Evolutionary conservation across 768 basidiomycete genomes (phyloP).

Genomic region (Termitomyces sp.): DNA sequence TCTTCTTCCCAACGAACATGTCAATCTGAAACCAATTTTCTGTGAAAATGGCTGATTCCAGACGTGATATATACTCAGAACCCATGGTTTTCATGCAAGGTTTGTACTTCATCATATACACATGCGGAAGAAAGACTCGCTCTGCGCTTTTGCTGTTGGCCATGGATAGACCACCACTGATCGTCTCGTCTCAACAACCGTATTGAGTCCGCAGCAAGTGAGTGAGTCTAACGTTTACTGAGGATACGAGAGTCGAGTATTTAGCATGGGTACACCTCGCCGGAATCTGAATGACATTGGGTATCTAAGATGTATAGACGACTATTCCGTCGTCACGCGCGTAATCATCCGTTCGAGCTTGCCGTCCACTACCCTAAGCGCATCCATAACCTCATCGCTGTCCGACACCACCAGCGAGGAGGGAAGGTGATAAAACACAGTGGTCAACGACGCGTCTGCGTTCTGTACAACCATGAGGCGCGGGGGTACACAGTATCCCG

Average conservation of each 20-base stretch:
- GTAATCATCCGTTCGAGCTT: constrained; percentile 38
- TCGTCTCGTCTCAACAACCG: no score
- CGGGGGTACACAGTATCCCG: constrained; percentile 27
- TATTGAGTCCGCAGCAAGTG: no score
- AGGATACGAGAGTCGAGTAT: no score
- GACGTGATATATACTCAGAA: background rate
- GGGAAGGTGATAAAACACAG: constrained; percentile 29
- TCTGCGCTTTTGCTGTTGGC: no score
- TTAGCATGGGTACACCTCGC: no score
- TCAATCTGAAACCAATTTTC: background rate
- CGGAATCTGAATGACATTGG: background rate
- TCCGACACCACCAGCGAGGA: constrained; percentile 27
- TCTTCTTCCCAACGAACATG: background rate
- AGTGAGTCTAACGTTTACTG: no score
- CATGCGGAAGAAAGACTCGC: no score
- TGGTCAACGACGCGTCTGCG: constrained; percentile 19
- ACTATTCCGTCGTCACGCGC: constrained; percentile 22
- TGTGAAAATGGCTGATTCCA: background rate
- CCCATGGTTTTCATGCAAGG: no score
- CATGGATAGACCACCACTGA: no score
- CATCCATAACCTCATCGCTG: constrained; percentile 24
- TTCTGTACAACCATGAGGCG: constrained; percentile 27
- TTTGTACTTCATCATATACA: no score
- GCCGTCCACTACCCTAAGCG: constrained; percentile 31
- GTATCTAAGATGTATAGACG: background rate